Conservation (phyloP, 352 stramenopile species). For the Phytophthora capsici region DNA sequence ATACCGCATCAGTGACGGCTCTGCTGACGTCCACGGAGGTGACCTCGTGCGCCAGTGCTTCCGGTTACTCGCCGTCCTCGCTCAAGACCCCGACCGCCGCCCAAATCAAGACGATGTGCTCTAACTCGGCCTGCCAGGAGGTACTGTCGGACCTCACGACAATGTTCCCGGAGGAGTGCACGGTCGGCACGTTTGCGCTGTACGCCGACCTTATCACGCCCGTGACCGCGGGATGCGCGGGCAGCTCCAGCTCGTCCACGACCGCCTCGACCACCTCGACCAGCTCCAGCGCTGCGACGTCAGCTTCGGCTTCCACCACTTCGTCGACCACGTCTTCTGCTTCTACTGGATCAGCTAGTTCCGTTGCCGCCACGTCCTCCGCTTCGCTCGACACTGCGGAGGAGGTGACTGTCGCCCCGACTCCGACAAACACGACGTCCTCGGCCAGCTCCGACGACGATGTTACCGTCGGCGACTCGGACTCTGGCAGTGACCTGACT, state of each 20-base stretch:
- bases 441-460: conserved; percentile 33
- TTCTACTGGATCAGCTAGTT: conserved; percentile 15
- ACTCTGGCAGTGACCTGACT: conserved; percentile 33
- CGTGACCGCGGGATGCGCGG: conserved; percentile 34
- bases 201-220: conserved; percentile 41
- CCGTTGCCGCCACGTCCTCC: conserved; percentile 5
- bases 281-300: conserved; percentile 14
- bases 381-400: conserved; percentile 23
- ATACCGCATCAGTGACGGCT: conserved; percentile 26
- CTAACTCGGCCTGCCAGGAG: conserved; percentile 31
- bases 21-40: conserved; percentile 21
- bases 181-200: conserved; percentile 33
- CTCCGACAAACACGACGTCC: conserved; percentile 31
- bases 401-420: conserved; percentile 28
- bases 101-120: conserved; percentile 38
- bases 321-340: conserved; percentile 19
- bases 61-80: conserved; percentile 40
- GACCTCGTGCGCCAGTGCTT: conserved; percentile 32
- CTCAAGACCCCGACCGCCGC: conserved; percentile 26
- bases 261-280: conserved; percentile 12
- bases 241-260: conserved; percentile 20
- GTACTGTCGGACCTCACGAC: conserved; percentile 33
- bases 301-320: conserved; percentile 5
- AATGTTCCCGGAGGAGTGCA: conserved; percentile 45
- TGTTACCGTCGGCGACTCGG: conserved; percentile 33